A percentile compares a stretch with the other conserved stretches of the same genome.
Evolutionary conservation across 169 alveolate species (phyloP).

Genomic region (Plasmodium vivax): DNA sequence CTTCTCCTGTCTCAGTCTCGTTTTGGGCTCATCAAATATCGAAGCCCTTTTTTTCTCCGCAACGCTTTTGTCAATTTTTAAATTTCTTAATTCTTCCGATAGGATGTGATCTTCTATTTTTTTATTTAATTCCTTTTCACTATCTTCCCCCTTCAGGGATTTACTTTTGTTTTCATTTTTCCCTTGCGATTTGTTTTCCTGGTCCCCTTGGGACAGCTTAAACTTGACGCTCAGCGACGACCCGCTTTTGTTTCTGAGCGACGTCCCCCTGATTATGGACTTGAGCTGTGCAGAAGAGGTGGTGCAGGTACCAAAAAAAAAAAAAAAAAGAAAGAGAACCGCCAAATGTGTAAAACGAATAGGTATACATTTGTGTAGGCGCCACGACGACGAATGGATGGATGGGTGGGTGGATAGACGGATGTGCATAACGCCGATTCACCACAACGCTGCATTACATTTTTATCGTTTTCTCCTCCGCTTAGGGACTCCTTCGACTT

Average conservation of each 20-base stretch:
- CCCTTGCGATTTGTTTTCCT: not conserved
- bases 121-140: slow-evolving; percentile 35
- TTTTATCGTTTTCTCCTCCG: slow-evolving; percentile 62
- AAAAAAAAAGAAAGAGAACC: not conserved
- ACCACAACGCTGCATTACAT: slow-evolving; percentile 17
- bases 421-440: not conserved
- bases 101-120: slow-evolving; percentile 59
- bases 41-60: slow-evolving; percentile 73
- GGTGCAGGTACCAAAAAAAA: not conserved
- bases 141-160: not conserved
- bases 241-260: slow-evolving; percentile 57
- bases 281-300: slow-evolving; percentile 8
- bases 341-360: not conserved
- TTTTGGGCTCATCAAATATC: slow-evolving; percentile 63
- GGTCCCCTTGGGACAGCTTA: slow-evolving; percentile 19
- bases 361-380: not conserved
- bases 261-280: slow-evolving; percentile 68
- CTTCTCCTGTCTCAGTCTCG: slow-evolving; percentile 28
- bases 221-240: slow-evolving; percentile 65
- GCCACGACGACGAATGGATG: not conserved
- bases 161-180: slow-evolving; percentile 7
- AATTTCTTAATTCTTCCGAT: slow-evolving; percentile 62
- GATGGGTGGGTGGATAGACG: not conserved
- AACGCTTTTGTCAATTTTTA: slow-evolving; percentile 40
- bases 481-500: slow-evolving; percentile 53